Conservation (phyloP, 257 asterid genomes). For the Ajuga chamaepitys region DNA sequence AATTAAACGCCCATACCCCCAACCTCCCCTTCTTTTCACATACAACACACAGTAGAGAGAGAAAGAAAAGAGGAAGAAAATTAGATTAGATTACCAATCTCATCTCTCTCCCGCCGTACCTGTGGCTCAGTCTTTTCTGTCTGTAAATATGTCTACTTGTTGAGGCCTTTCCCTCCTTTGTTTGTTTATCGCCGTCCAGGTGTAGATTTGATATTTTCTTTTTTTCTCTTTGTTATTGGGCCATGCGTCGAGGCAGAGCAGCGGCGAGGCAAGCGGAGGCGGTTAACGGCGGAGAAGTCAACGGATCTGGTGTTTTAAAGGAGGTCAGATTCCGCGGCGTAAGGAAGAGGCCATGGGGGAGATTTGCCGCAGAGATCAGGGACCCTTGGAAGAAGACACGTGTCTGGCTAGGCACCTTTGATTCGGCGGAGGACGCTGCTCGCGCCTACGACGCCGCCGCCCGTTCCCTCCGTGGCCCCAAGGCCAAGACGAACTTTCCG, state of each 20-base stretch:
- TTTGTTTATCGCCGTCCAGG: not conserved
- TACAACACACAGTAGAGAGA: conserved; percentile 42
- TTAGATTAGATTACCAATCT: too few species aligned
- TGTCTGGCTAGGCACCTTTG: conserved; percentile 54
- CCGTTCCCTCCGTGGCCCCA: conserved; percentile 35
- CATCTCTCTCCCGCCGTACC: conserved; percentile 7
- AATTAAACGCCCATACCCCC: not conserved
- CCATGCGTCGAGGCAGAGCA: conserved; percentile 39
- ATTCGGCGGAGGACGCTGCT: conserved; percentile 50
- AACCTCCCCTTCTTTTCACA: conserved; percentile 14
- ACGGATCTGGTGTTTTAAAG: conserved; percentile 35
- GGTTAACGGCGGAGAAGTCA: conserved; percentile 15
- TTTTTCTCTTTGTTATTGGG: not conserved
- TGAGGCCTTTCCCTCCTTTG: not conserved
- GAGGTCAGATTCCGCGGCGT: conserved; percentile 47
- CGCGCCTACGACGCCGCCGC: conserved; percentile 53
- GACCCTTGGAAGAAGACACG: conserved; percentile 50
- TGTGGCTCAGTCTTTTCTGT: not conserved
- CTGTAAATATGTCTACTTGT: conserved; percentile 18
- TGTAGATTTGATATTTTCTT: not conserved
- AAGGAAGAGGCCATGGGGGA: conserved; percentile 49
- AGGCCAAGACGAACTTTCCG: conserved; percentile 45
- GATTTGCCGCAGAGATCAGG: conserved; percentile 49
- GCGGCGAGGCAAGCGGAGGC: conserved; percentile 24
- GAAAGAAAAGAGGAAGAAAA: conserved; percentile 11